Percentiles rank a stretch among this genome's conserved stretches.
These are phyloP conservation scores for Phytophthora fragariaefolia DNA, from an alignment of 352 stramenopile genomes.

Conservation along the genomic window DNA sequence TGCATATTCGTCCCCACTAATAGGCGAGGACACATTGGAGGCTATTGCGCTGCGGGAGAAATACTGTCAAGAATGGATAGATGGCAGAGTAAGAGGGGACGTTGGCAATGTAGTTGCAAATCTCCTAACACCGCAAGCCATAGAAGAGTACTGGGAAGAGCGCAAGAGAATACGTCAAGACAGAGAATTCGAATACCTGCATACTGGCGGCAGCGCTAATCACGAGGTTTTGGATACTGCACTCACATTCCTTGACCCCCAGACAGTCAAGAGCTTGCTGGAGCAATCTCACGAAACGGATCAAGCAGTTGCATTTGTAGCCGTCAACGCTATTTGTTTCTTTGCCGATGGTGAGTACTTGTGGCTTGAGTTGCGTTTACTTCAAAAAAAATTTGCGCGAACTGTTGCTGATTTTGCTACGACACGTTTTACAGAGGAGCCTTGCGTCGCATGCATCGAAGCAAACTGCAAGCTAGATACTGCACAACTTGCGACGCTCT, in stretches of 20 bases:
- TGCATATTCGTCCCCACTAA: slow-evolving; percentile 38
- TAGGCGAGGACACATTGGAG: slow-evolving; percentile 19
- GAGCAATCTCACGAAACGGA: slow-evolving; percentile 21
- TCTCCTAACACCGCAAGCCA: slow-evolving; percentile 38
- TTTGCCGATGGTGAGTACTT: slow-evolving; percentile 62
- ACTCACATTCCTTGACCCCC: slow-evolving; percentile 47
- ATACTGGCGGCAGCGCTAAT: neutral
- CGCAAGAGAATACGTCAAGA: slow-evolving; percentile 27
- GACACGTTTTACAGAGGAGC: slow-evolving; percentile 41
- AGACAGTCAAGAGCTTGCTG: slow-evolving; percentile 43
- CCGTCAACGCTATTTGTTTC: slow-evolving; percentile 80
- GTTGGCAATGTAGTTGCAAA: slow-evolving; percentile 20
- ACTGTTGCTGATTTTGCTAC: slow-evolving; percentile 5
- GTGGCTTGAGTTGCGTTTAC: neutral
- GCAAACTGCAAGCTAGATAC: slow-evolving; percentile 68
- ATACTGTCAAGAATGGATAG: slow-evolving; percentile 48
- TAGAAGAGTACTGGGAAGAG: slow-evolving; percentile 46
- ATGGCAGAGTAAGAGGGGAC: neutral
- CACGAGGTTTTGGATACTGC: slow-evolving; percentile 22
- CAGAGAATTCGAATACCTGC: slow-evolving; percentile 13
- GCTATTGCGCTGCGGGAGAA: slow-evolving; percentile 34
- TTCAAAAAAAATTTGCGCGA: neutral
- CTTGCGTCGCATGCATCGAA: slow-evolving; percentile 66
- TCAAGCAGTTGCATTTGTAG: slow-evolving; percentile 41
- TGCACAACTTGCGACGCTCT: slow-evolving; percentile 52